Base-by-base conservation (phyloP, 1,284 basidiomycete species). In the Trametes pubescens region DNA sequence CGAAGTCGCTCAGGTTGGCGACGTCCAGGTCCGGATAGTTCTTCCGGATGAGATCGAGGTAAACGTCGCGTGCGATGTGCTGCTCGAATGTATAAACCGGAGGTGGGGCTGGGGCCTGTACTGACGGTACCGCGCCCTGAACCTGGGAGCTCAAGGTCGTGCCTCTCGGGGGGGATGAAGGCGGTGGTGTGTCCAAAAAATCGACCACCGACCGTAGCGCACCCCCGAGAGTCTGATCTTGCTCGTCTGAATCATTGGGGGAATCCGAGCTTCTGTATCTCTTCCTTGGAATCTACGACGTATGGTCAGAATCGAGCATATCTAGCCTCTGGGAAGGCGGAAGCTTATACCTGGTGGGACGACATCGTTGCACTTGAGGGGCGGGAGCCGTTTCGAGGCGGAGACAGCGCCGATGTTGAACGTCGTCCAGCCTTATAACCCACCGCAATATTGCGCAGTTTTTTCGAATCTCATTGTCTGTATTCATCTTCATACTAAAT, bases 281-380 rank as follows among this genome's bases (percentile, higher is more conserved):
- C 46, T 47, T 47, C 46, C 46, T 47, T n/a, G 46, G 46, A n/a
- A 24, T 18, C 16, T 47, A 43, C 40, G 40, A 43, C 40, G n/a
- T 43, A 43, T 43, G 40, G 40, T 14, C 40, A 16, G 40, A 43
- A n/a, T n/a, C 40, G 40, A 14, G 40, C 14, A 43, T 43, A n/a
- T n/a, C 40, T 32, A 32, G 29, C 29, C 29, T 32, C 29, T 32
- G 29, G 29, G 29, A 32, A 3, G 40, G 40, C 10, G 40, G 40
- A 43, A n/a, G 40, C n/a, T 16, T 10, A n/a, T 43, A 47, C 46
- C 46, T 47, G 18, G 21, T 47, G 10, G 10, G 46, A 47, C 46
- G 46, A 47, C 46, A 47, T 47, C n/a, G 10, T 24, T n/a, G 46
- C 40, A 43, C 40, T 43, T 14, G 40, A 43, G 40, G 40, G 14